A percentile compares a stretch with the other conserved stretches of the same genome.
Conservation (phyloP, 1,139 yeast genomes). For the Schizosaccharomyces versatilis region DNA sequence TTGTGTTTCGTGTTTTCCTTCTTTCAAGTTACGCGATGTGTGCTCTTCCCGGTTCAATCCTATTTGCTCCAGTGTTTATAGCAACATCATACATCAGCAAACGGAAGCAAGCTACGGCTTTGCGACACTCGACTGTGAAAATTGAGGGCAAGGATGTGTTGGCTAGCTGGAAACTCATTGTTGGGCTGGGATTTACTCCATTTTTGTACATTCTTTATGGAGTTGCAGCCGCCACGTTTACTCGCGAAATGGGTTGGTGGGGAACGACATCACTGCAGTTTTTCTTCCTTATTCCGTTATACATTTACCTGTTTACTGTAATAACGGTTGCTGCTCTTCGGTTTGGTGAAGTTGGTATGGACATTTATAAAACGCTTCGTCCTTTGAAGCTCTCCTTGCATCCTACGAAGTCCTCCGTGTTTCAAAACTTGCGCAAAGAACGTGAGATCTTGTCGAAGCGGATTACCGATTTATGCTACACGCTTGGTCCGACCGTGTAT, state of each 20-base stretch:
- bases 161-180: constrained; percentile 88
- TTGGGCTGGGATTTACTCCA: constrained; percentile 77
- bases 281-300: constrained; percentile 15
- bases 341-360: constrained; percentile 85
- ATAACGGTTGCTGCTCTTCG: constrained; percentile 73
- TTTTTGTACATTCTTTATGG: constrained; percentile 63
- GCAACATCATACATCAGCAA: constrained; percentile 52
- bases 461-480: constrained; percentile 50
- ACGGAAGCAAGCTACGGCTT: constrained; percentile 23
- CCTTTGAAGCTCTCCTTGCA: constrained; percentile 56
- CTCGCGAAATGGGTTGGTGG: constrained; percentile 13
- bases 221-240: constrained; percentile 32
- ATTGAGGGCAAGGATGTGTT: constrained; percentile 77
- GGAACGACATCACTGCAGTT: constrained; percentile 11
- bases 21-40: constrained; percentile 34
- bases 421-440: constrained; percentile 33
- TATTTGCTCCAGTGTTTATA: constrained; percentile 71
- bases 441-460: constrained; percentile 34
- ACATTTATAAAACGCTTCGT: constrained; percentile 52
- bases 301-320: constrained; percentile 37
- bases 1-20: constrained; percentile 34
- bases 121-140: constrained; percentile 71
- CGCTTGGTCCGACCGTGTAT: constrained; percentile 54
- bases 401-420: constrained; percentile 26
- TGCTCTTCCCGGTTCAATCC: constrained; percentile 62